These are phyloP conservation scores for Inga leiocalycina DNA, from an alignment of 306 rosid species.

Conservation along the genomic window DNA sequence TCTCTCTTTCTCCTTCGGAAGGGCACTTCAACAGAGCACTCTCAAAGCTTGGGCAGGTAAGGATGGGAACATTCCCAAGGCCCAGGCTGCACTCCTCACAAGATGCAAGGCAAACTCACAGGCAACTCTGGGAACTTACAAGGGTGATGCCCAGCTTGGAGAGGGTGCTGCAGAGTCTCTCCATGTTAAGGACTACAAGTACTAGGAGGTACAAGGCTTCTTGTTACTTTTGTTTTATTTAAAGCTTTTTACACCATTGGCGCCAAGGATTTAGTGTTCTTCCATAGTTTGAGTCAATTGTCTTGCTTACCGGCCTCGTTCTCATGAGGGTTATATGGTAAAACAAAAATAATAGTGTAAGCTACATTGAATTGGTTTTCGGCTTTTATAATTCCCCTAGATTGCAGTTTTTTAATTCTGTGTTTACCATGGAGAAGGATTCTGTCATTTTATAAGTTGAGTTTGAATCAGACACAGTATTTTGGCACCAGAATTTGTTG, in stretches of 20 bases:
- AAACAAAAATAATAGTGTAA: slow-evolving; percentile 37
- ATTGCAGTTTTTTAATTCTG: neutral
- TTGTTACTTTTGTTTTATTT: slow-evolving; percentile 26
- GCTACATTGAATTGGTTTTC: slow-evolving; percentile 19
- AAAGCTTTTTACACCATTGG: slow-evolving; percentile 22
- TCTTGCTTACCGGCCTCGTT: neutral
- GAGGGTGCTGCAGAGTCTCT: slow-evolving; percentile 82
- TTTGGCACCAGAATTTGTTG: neutral
- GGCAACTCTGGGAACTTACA: slow-evolving; percentile 79
- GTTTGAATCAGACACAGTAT: neutral
- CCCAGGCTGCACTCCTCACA: slow-evolving; percentile 67
- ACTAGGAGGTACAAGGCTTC: slow-evolving; percentile 31
- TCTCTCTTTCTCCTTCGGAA: slow-evolving; percentile 79
- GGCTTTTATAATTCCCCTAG: slow-evolving; percentile 16
- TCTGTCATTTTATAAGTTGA: neutral
- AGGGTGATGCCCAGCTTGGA: slow-evolving; percentile 61
- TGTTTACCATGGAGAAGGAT: slow-evolving; percentile 11
- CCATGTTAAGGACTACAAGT: slow-evolving; percentile 69
- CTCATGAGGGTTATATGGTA: slow-evolving; percentile 3
- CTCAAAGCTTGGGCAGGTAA: slow-evolving; percentile 86
- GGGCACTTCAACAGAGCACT: slow-evolving; percentile 91
- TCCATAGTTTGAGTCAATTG: slow-evolving; percentile 7
- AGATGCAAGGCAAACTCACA: slow-evolving; percentile 85
- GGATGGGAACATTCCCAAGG: slow-evolving; percentile 56
- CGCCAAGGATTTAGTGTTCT: slow-evolving; percentile 25